Evolutionary conservation across 2,329 filamentous ascomycete genomes (phyloP).

Genomic region (Elsinoe fawcettii): DNA sequence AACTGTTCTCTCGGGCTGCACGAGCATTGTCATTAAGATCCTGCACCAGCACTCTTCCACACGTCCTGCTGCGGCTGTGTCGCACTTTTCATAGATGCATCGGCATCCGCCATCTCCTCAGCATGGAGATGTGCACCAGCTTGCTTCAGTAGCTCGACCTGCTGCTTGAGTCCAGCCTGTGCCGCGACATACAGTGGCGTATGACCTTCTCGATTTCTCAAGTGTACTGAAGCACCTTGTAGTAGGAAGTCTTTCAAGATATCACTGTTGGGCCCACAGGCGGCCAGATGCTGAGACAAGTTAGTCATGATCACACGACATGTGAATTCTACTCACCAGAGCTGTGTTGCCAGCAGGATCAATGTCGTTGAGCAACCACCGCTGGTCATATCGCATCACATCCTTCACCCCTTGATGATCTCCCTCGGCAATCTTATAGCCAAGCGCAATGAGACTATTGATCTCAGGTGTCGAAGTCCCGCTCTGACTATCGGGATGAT

Average conservation of each 20-base stretch:
- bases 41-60: slow-evolving; percentile 17
- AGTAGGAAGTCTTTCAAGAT: slow-evolving; percentile 50
- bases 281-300: slow-evolving; percentile 47
- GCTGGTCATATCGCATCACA: slow-evolving; percentile 59
- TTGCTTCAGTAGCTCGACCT: slow-evolving; percentile 47
- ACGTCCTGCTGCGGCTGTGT: slow-evolving; percentile 15
- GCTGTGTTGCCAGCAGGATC: slow-evolving; percentile 77
- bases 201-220: slow-evolving; percentile 50
- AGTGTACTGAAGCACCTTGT: slow-evolving; percentile 51
- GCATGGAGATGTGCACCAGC: slow-evolving; percentile 54
- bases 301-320: neutral
- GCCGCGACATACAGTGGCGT: slow-evolving; percentile 55
- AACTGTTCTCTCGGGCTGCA: too few relatives aligned
- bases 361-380: slow-evolving; percentile 61
- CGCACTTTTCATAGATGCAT: slow-evolving; percentile 39
- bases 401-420: slow-evolving; percentile 58
- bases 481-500: slow-evolving; percentile 54
- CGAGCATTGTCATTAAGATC: neutral
- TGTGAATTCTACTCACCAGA: slow-evolving; percentile 32
- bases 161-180: slow-evolving; percentile 47
- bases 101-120: slow-evolving; percentile 42
- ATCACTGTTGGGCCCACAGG: slow-evolving; percentile 47
- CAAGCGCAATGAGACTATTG: slow-evolving; percentile 65
- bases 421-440: slow-evolving; percentile 69
- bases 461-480: slow-evolving; percentile 47